A percentile compares a stretch with the other conserved stretches of the same genome.
These are phyloP conservation scores for Pisolithus tinctorius DNA, from an alignment of 768 basidiomycete species.

Conservation along the genomic window DNA sequence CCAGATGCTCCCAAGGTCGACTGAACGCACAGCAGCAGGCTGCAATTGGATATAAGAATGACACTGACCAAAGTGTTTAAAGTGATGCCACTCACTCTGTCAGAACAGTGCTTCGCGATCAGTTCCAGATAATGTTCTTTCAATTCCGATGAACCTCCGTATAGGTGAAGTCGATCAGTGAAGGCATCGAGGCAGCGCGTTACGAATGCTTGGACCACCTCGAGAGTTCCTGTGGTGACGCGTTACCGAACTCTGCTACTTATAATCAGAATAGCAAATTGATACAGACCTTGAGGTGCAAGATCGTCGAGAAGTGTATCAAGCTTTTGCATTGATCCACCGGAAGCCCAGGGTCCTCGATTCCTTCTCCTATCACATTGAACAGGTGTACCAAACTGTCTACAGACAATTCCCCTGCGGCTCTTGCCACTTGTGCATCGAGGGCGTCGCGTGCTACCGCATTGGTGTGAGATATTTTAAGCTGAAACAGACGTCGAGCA, in stretches of 20 bases:
- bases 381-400: conserved; percentile 41
- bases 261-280: neutral
- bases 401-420: conserved; percentile 34
- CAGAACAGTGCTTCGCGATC: conserved; percentile 45
- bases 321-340: conserved; percentile 30
- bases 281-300: conserved; percentile 54
- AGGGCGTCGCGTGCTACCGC: conserved; percentile 27
- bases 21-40: conserved; percentile 56
- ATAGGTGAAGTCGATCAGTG: conserved; percentile 32
- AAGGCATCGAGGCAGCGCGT: conserved; percentile 49
- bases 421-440: conserved; percentile 34
- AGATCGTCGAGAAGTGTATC: conserved; percentile 41
- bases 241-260: neutral
- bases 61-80: neutral
- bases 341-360: conserved; percentile 27
- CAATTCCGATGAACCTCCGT: conserved; percentile 32
- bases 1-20: conserved; percentile 59
- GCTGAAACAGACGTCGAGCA: neutral
- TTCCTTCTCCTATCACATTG: conserved; percentile 34
- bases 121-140: conserved; percentile 46
- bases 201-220: conserved; percentile 47
- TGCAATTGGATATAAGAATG: conserved; percentile 21
- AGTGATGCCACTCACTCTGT: conserved; percentile 40
- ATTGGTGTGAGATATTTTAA: neutral
- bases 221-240: conserved; percentile 48